A percentile compares a stretch with the other conserved stretches of the same genome.
phyloP scores from a whole-genome alignment of 805 yeast species.

The Ogataea degrootiae region DNA sequence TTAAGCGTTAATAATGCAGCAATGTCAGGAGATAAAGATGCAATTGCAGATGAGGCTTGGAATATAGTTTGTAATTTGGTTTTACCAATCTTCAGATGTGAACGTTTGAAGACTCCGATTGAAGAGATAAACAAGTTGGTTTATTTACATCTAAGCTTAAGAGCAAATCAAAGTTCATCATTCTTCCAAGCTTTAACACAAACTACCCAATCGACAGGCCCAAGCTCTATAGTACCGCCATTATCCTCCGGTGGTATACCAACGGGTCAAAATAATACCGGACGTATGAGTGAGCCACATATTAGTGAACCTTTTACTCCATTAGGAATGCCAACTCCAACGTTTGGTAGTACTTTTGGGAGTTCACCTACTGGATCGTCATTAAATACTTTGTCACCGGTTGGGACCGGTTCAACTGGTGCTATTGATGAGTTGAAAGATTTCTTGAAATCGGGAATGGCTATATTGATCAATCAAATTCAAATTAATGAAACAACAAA shows the following conservation, averaged over 20 bases:
- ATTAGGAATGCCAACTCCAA: slow-evolving; percentile 20
- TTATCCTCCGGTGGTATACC: slow-evolving; percentile 2
- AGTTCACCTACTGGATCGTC: slow-evolving; percentile 17
- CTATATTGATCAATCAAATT: slow-evolving; percentile 17
- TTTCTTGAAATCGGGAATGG: slow-evolving; percentile 40
- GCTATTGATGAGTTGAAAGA: slow-evolving; percentile 43
- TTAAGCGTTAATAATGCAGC: slow-evolving; percentile 23
- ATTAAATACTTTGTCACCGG: slow-evolving; percentile 14
- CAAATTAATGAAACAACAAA: slow-evolving; percentile 26
- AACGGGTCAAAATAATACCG: not conserved
- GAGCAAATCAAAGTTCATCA: slow-evolving; percentile 9
- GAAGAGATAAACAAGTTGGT: slow-evolving; percentile 54
- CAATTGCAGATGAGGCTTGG: slow-evolving; percentile 48
- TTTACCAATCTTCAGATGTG: slow-evolving; percentile 46
- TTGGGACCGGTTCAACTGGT: slow-evolving; percentile 21
- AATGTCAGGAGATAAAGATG: slow-evolving; percentile 33
- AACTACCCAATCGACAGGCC: not conserved
- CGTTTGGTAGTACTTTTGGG: slow-evolving; percentile 11
- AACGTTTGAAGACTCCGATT: slow-evolving; percentile 44
- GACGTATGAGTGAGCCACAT: not conserved
- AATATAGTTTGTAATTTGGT: slow-evolving; percentile 37
- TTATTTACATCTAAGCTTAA: slow-evolving; percentile 27
- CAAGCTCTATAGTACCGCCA: slow-evolving; percentile 8
- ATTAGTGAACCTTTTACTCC: slow-evolving; percentile 11
- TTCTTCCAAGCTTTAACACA: slow-evolving; percentile 1